Conservation (phyloP, 176 grass and related monocot species). For the Cymbopogon citratus region DNA sequence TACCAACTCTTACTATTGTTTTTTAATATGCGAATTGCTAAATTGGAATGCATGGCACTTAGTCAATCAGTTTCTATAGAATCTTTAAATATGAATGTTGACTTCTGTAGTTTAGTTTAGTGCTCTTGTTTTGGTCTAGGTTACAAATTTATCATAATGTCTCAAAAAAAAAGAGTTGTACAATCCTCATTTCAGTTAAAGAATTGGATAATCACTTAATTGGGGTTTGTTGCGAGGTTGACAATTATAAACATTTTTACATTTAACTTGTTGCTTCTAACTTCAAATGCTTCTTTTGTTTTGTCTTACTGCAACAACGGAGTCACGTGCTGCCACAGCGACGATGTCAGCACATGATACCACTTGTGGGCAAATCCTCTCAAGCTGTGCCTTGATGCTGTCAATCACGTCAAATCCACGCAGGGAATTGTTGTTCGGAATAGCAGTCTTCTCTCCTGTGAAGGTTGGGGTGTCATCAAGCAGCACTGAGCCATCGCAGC, state of each 20-base stretch:
- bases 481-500: conserved; percentile 60
- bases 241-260: neutral
- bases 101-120: neutral
- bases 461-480: conserved; percentile 52
- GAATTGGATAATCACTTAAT: neutral
- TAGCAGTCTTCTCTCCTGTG: conserved; percentile 9
- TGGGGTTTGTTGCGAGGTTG: neutral
- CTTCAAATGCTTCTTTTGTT: neutral
- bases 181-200: conserved; percentile 4
- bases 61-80: neutral
- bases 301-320: neutral
- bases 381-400: neutral
- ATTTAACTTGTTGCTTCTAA: neutral
- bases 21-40: neutral
- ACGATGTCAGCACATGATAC: neutral
- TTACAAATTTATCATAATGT: neutral
- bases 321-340: neutral
- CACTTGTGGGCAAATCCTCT: neutral
- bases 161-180: neutral
- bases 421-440: neutral
- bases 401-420: neutral
- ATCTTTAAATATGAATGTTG: neutral
- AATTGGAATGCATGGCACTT: neutral
- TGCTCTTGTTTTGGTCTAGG: neutral
- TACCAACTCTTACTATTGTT: neutral